Percentiles rank a stretch among this genome's conserved stretches.
These are phyloP conservation scores for Helotiales sp. DNA, from an alignment of 2,329 filamentous ascomycete species.

Conservation along the genomic window DNA sequence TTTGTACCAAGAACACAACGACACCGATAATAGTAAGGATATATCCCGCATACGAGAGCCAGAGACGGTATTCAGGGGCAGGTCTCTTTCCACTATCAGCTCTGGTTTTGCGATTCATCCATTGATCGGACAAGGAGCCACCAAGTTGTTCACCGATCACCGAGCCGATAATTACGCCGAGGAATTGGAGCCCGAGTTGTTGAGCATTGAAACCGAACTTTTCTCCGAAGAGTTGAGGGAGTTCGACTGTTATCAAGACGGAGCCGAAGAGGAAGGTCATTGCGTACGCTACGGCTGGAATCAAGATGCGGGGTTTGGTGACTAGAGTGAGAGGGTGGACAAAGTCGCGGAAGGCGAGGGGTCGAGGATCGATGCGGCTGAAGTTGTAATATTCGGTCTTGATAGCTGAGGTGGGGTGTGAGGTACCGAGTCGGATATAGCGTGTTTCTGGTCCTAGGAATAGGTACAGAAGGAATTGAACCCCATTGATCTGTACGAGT, in stretches of 20 bases:
- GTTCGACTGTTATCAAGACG: constrained; percentile 56
- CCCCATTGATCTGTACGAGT: constrained; percentile 48
- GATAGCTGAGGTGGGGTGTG: constrained; percentile 27
- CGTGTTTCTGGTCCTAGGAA: constrained; percentile 56
- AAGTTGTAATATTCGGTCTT: constrained; percentile 40
- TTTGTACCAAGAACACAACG: constrained; percentile 54
- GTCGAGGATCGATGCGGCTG: constrained; percentile 52
- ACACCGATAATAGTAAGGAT: constrained; percentile 51
- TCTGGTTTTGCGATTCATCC: constrained; percentile 44
- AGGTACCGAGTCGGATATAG: constrained; percentile 41
- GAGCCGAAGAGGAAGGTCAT: constrained; percentile 57
- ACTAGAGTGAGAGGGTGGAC: constrained; percentile 47
- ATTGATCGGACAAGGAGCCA: constrained; percentile 48
- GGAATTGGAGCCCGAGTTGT: constrained; percentile 58
- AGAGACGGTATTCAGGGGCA: constrained; percentile 55
- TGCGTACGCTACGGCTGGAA: constrained; percentile 53
- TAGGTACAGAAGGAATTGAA: constrained; percentile 56
- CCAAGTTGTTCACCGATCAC: constrained; percentile 59
- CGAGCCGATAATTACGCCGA: constrained; percentile 56
- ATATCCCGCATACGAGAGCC: constrained; percentile 56
- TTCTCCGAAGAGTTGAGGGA: constrained; percentile 56
- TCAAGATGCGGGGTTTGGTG: constrained; percentile 46
- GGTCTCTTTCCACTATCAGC: constrained; percentile 35
- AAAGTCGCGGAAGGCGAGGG: constrained; percentile 50
- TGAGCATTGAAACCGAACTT: constrained; percentile 58